phyloP scores from a whole-genome alignment of 2,329 filamentous ascomycete genomes.

The Ophiostoma sp. region DNA sequence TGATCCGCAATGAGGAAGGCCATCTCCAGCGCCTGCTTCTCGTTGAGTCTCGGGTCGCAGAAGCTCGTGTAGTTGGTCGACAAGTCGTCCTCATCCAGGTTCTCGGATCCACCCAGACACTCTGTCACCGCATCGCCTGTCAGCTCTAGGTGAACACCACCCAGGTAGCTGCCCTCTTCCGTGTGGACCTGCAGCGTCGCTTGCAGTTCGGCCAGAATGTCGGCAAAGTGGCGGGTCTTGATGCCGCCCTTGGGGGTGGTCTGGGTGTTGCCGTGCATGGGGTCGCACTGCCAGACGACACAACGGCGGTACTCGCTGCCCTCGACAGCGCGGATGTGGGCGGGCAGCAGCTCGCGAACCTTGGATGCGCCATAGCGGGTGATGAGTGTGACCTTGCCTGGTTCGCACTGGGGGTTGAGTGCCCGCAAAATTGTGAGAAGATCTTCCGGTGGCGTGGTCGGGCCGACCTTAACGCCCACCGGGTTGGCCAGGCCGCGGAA shows the following conservation, averaged over 20 bases:
- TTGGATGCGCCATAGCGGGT: slow-evolving; percentile 86
- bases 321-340: slow-evolving; percentile 87
- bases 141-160: slow-evolving; percentile 91
- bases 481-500: slow-evolving; percentile 96
- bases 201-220: slow-evolving; percentile 84
- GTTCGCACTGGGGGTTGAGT: slow-evolving; percentile 78
- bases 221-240: slow-evolving; percentile 89
- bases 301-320: slow-evolving; percentile 63
- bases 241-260: slow-evolving; percentile 70
- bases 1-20: slow-evolving; percentile 91
- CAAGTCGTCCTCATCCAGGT: slow-evolving; percentile 82
- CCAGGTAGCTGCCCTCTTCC: slow-evolving; percentile 79
- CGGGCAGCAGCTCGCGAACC: slow-evolving; percentile 73
- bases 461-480: slow-evolving; percentile 94
- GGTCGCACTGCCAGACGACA: slow-evolving; percentile 97
- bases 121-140: slow-evolving; percentile 97
- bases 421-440: slow-evolving; percentile 77
- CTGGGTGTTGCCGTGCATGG: slow-evolving; percentile 87
- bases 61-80: slow-evolving; percentile 92
- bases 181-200: slow-evolving; percentile 84
- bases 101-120: slow-evolving; percentile 87
- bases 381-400: slow-evolving; percentile 94
- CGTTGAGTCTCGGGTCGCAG: slow-evolving; percentile 92
- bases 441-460: slow-evolving; percentile 74
- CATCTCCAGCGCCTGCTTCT: slow-evolving; percentile 95